Base-by-base conservation (phyloP, 768 basidiomycete genomes). In the Melanogaster broomeanus region DNA sequence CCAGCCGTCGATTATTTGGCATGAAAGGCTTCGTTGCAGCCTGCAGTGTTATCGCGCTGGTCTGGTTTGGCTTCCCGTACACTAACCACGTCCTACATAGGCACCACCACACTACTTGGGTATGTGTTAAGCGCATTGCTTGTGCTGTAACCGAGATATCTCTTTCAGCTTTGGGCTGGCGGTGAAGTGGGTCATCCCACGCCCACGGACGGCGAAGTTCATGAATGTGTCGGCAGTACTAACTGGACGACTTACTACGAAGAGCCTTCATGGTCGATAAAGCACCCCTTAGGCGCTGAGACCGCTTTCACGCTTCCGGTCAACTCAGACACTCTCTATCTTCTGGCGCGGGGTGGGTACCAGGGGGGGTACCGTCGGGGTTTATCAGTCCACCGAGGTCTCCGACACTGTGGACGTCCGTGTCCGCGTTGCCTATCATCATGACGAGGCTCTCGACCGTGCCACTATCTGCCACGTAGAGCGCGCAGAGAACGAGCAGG, bases 381-480 rank as follows among this genome's bases (percentile, higher is more conserved):
- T 74, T 21, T 47, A 59, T 22, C 61, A 70, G 38, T 71, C 73
- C 10, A 52, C 58, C 3, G 52, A 62, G n/a, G 52, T 58, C 7
- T n/a, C 24, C 6, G 64, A 73, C 51, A 56, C 45, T 2, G 68
- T 70, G 3, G 57, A 55, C n/a, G 61, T 77, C 19, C 61, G 48
- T 24, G 50, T 65, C 46, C 53, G 66, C 42, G 67, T 65, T 2
- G 59, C 59, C 22, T 69, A 69, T 41, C 2, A 19, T 21, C 5
- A 44, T n/a, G 48, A 59, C n/a, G 19, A 49, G 16, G 43, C 45
- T 24, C 58, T 71, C 28, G 55, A 63, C 19, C 57, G 41, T 10
- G 62, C 61, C 18, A 54, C 59, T 25, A 64, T 74, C 31, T 74
- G 72, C 41, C 60, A 38, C 39, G 51, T 68, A 44, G 60, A 66